A percentile compares a stretch with the other conserved stretches of the same genome.
Conservation (phyloP, 106 monocot species). For the Phalaenopsis equestris region DNA sequence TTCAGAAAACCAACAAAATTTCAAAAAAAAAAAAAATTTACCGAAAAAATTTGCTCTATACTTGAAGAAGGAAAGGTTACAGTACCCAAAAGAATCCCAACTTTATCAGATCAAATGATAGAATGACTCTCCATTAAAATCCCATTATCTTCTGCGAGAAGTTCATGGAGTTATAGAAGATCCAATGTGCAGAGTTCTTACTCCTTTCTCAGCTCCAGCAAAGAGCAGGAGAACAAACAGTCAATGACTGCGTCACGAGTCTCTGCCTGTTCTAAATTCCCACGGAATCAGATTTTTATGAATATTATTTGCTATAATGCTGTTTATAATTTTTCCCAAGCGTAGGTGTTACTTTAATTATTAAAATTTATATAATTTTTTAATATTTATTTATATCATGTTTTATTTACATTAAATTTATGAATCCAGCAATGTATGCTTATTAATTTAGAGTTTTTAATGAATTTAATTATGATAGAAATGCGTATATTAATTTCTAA, state of each 20-base stretch:
- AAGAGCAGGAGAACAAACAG: slow-evolving; percentile 1
- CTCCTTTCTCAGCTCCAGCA: not conserved
- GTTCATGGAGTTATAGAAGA: not conserved
- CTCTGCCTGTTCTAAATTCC: not conserved
- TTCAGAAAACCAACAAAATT: not conserved
- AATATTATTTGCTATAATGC: not conserved
- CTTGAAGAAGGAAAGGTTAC: not conserved
- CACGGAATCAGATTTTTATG: not conserved
- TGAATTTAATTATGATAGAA: not conserved
- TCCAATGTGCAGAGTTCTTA: not conserved
- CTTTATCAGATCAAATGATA: not conserved
- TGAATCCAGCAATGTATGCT: not conserved
- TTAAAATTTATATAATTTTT: no score
- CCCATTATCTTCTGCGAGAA: not conserved
- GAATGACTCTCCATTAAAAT: not conserved
- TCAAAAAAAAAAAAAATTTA: not conserved
- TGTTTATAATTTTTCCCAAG: no score
- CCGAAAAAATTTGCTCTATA: not conserved
- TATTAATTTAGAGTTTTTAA: not conserved
- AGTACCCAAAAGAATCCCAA: not conserved
- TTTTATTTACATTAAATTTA: not conserved
- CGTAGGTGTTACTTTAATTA: no score
- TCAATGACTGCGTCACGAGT: not conserved
- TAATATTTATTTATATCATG: no score
- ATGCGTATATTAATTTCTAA: no score